phyloP scores from a whole-genome alignment of 1,284 basidiomycete species.

The Ganoderma lingzhi region DNA sequence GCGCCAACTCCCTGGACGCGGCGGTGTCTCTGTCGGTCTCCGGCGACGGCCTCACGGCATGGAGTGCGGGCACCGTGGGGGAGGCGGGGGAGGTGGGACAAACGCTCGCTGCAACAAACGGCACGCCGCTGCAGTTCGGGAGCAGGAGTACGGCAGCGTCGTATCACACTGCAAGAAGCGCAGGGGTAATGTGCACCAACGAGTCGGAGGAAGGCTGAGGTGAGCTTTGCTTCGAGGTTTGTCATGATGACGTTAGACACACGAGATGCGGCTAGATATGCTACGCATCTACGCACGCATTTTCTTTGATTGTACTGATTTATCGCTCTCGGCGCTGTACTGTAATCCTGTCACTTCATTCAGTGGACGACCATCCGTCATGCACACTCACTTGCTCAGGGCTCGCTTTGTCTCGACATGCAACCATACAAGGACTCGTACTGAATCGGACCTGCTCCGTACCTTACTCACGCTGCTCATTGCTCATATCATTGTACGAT shows the following conservation, averaged over 20 bases:
- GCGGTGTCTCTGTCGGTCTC: slow-evolving; percentile 33
- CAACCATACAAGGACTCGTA: slow-evolving; percentile 16
- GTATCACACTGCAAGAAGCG: slow-evolving; percentile 34
- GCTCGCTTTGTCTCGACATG: slow-evolving; percentile 2
- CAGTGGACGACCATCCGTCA: slow-evolving; percentile 15
- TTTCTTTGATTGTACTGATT: slow-evolving; percentile 10
- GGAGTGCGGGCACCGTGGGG: slow-evolving; percentile 8
- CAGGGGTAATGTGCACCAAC: slow-evolving; percentile 17
- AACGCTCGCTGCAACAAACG: slow-evolving; percentile 26
- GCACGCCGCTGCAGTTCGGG: slow-evolving; percentile 19
- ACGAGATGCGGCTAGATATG: neutral
- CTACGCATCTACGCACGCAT: slow-evolving; percentile 1
- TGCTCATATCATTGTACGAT: slow-evolving; percentile 22
- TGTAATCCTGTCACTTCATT: slow-evolving; percentile 15
- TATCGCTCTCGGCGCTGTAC: slow-evolving; percentile 10
- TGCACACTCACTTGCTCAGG: slow-evolving; percentile 9
- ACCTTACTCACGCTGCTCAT: slow-evolving; percentile 20
- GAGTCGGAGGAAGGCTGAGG: slow-evolving; percentile 23
- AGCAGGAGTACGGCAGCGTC: slow-evolving; percentile 34
- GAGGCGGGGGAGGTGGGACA: slow-evolving; percentile 24
- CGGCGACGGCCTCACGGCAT: slow-evolving; percentile 19
- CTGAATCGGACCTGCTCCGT: slow-evolving; percentile 21
- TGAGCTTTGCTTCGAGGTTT: slow-evolving; percentile 1
- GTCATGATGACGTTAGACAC: slow-evolving; percentile 3
- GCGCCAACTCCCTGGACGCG: slow-evolving; percentile 36